Conservation (phyloP, 106 monocot species). For the Phalaenopsis equestris region DNA sequence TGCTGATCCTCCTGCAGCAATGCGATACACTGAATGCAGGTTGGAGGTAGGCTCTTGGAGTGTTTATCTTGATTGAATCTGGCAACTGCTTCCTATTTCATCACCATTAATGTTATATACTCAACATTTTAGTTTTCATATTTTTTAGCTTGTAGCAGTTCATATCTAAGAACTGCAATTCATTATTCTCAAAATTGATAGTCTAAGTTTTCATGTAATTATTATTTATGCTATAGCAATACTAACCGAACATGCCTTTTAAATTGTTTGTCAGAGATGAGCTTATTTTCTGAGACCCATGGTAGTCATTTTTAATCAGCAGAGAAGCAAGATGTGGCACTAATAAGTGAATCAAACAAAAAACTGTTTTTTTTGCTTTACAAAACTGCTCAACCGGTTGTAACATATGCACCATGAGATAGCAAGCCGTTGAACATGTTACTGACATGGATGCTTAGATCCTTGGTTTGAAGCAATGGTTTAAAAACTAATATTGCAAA, state of each 20-base stretch:
- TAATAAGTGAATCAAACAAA: not conserved
- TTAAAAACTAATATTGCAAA: no score
- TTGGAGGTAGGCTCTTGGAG: slow-evolving; percentile 65
- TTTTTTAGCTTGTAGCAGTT: not conserved
- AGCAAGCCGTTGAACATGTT: no score
- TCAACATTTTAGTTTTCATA: not conserved
- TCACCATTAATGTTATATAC: not conserved
- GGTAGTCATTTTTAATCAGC: not conserved
- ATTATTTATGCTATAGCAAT: not conserved
- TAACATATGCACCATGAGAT: no score
- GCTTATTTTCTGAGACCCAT: not conserved
- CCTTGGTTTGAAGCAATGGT: no score
- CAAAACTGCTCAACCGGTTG: not conserved
- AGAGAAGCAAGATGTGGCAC: not conserved
- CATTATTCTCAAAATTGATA: not conserved
- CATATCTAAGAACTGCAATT: not conserved
- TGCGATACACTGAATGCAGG: slow-evolving; percentile 98
- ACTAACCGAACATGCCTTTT: not conserved
- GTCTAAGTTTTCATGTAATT: not conserved
- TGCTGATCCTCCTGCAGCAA: slow-evolving; percentile 98
- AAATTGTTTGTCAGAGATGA: not conserved
- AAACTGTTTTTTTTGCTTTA: not conserved
- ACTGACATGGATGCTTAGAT: no score
- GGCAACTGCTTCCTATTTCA: not conserved
- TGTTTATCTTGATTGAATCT: not conserved